A percentile compares a stretch with the other conserved stretches of the same genome.
phyloP scores from a whole-genome alignment of 306 rosid genomes.

The Corylus heterophylla region DNA sequence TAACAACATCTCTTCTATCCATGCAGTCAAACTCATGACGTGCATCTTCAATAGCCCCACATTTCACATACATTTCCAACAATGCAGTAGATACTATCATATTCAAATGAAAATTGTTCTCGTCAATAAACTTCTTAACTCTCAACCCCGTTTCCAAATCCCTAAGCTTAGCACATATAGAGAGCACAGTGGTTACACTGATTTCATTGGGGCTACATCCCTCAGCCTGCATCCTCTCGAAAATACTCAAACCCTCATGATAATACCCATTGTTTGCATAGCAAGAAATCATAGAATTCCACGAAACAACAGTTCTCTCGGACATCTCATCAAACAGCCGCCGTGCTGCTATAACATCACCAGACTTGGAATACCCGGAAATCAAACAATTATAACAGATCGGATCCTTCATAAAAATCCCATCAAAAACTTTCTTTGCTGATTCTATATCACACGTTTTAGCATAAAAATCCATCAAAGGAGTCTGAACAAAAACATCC shows the following conservation, averaged over 20 bases:
- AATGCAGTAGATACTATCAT: background rate
- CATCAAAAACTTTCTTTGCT: background rate
- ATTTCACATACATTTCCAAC: conserved; percentile 8
- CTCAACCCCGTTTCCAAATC: conserved; percentile 12
- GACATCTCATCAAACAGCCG: background rate
- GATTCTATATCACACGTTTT: background rate
- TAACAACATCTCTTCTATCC: conserved; percentile 4
- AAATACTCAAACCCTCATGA: background rate
- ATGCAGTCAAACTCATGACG: background rate
- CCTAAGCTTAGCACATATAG: conserved; percentile 5
- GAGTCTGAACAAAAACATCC: conserved; percentile 6
- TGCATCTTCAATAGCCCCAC: conserved; percentile 8
- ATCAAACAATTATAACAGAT: conserved; percentile 8
- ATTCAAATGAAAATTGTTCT: background rate
- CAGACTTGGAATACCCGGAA: background rate
- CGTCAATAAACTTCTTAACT: background rate
- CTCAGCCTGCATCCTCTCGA: background rate
- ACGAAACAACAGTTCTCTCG: conserved; percentile 9
- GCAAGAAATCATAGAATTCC: conserved; percentile 11
- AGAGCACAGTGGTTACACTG: conserved; percentile 2
- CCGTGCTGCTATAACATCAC: background rate
- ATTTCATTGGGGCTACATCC: background rate
- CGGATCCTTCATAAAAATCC: background rate
- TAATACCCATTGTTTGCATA: conserved; percentile 4
- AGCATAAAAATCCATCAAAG: conserved; percentile 8